Base-by-base conservation (phyloP, 345 rosid genomes). In the Noccaea bulbosa region DNA sequence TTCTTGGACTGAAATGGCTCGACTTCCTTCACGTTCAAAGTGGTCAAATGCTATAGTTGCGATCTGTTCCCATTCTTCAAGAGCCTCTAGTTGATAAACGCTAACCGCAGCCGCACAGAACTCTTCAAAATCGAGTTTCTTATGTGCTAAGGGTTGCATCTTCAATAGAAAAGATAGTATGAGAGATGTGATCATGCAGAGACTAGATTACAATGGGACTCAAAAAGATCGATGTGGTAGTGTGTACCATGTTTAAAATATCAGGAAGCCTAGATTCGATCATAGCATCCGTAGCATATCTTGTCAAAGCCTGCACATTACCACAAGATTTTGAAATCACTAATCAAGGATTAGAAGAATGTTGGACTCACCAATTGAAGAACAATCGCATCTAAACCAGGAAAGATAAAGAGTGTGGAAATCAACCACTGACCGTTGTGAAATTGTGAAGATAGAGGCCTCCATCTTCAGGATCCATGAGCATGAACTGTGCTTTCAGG, bases 31-130 rank as follows among this genome's bases (percentile, higher is more conserved):
- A 64, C 82, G 86, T 58, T 91, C 99, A 45, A 94, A 91, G 64
- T 89, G 72, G 39, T 91, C 97, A 74, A 87, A 93, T 46, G 98
- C 98, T 75, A 77, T 59, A 32, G 83, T 87, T 67, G 96, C 95
- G 62, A 78, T 86, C 59, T 91, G 90, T 69, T 94, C 94, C 99
- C 99, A 91, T 65, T 81, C 75, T 76, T 91, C 99, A 49, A 91
- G 87, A 30, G 99, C 96, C 79, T 91, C 99, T 9, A 91, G 87
- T 83, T 93, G 99, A 81, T 93, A 87, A 54, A 93, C 93, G 14
- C 96, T 93, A 16, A 91, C 77, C 7, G 93, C 78, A 71, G 99
- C 97, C 16, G 96, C 97, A 77, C 95, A 89, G 62, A 89, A 93
- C 83, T 93, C 99, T 69, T 89, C 99, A 67, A 91, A 93, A 70